Percentiles rank a stretch among this genome's conserved stretches.
phyloP scores from a whole-genome alignment of 1,284 basidiomycete genomes.

The Pisolithus thermaeus region DNA sequence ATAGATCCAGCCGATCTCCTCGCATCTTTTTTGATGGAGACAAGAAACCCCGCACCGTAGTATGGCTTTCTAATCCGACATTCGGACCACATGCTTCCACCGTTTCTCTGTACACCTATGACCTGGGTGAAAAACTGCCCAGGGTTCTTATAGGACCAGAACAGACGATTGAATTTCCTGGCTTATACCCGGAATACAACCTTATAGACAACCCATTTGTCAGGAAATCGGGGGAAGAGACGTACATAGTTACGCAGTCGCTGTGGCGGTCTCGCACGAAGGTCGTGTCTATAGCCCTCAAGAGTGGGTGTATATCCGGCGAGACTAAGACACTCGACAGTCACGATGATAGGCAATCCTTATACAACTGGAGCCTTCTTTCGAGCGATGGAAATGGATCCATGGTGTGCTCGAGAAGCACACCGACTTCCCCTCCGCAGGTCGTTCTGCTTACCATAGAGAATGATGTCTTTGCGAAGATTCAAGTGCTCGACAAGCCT shows the following conservation, averaged over 20 bases:
- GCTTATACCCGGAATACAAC: conserved; percentile 51
- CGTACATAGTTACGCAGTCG: conserved; percentile 41
- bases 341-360: conserved; percentile 2
- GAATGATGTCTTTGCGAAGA: not conserved
- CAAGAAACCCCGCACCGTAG: conserved; percentile 26
- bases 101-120: conserved; percentile 42
- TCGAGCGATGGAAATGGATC: conserved; percentile 42
- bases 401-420: conserved; percentile 48
- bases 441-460: conserved; percentile 34
- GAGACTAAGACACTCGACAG: not conserved
- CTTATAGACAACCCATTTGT: conserved; percentile 43
- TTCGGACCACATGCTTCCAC: conserved; percentile 62
- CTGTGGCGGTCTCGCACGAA: conserved; percentile 48
- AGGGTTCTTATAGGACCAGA: conserved; percentile 36
- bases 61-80: conserved; percentile 51
- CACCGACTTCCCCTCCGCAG: conserved; percentile 43
- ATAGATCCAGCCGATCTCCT: conserved; percentile 54
- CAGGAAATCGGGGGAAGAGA: conserved; percentile 12
- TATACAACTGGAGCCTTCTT: conserved; percentile 50
- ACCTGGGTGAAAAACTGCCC: conserved; percentile 19
- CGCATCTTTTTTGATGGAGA: conserved; percentile 34
- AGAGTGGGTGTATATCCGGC: not conserved
- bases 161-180: conserved; percentile 46
- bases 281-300: conserved; percentile 34
- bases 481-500: conserved; percentile 15